Base-by-base conservation (phyloP, 169 alveolate genomes). In the Eimeria necatrix region DNA sequence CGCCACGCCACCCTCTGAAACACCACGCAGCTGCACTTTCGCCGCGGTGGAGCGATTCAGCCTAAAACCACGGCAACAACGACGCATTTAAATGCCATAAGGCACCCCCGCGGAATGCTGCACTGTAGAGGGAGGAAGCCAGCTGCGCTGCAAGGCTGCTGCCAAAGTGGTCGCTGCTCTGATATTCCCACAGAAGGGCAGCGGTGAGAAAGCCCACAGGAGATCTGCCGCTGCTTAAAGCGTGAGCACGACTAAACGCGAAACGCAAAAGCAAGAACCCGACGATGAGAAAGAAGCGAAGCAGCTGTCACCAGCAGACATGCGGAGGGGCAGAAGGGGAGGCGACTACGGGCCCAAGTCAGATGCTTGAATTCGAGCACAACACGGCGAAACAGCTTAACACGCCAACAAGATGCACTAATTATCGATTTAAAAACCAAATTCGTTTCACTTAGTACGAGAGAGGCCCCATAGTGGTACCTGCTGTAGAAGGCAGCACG, bases 301-400 rank as follows among this genome's bases (percentile, higher is more conserved):
- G 22, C 59, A 56, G 9, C 56, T 56, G 80, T 41, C 92, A 84
- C 73, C 80, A 74, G 92, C 74, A 84, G 92, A 84, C 92, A 84
- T 84, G 92, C 80, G 92, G 48, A 84, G 92, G 92, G 92, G 92
- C 91, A 84, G 92, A 84, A 78, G 92, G 92, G 92, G 92, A 60
- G 76, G 92, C 80, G 80, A 60, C 56, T 59, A 84, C 26, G 92
- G 92, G 80, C 80, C 92, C 90, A 70, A 46, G 80, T 56, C 92
- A 56, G 60, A 84, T 52, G 78, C 80, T 84, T 32, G 80, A 84
- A 56, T 84, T 56, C 48, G 78, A 53, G 80, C 12, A 41, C 61
- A 84, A 84, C 59, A 41, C 53, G 59, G 60, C 80, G 51, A 84
- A 32, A 32, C 74, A 84, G 78, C 78, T 32, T 59, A 56, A 41